A percentile compares a stretch with the other conserved stretches of the same genome.
phyloP scores from a whole-genome alignment of 1,139 yeast genomes.

The Yamadazyma sp. region DNA sequence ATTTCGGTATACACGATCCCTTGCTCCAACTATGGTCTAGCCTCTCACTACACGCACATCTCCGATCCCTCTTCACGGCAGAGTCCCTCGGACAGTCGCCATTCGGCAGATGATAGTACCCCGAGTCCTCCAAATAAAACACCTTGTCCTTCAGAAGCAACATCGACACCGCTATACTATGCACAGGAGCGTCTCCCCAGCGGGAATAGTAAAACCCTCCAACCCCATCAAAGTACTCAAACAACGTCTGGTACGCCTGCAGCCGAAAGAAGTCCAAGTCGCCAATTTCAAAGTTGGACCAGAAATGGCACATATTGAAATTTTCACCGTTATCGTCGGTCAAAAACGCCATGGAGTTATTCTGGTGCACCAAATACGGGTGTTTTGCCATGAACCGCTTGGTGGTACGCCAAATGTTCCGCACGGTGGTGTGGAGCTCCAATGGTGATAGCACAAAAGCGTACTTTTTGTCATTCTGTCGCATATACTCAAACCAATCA shows the following conservation, averaged over 20 bases:
- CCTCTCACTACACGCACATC: slow-evolving; percentile 25
- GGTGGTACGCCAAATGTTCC: slow-evolving; percentile 25
- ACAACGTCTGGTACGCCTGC: slow-evolving; percentile 23
- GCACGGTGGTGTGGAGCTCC: slow-evolving; percentile 34
- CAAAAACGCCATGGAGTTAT: slow-evolving; percentile 9
- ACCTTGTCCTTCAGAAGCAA: slow-evolving; percentile 24
- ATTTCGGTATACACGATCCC: slow-evolving; percentile 21
- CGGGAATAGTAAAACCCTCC: slow-evolving; percentile 43
- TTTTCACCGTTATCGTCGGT: slow-evolving; percentile 22
- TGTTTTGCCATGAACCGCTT: slow-evolving; percentile 11
- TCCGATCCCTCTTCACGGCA: slow-evolving; percentile 15
- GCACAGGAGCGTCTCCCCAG: slow-evolving; percentile 47
- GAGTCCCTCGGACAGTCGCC: slow-evolving; percentile 31
- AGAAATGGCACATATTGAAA: slow-evolving; percentile 40
- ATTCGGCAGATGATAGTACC: slow-evolving; percentile 38
- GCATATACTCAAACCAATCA: slow-evolving; percentile 60
- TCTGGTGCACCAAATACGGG: slow-evolving; percentile 10
- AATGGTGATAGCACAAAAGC: slow-evolving; percentile 31
- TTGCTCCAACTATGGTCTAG: slow-evolving; percentile 22
- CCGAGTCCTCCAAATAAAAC: slow-evolving; percentile 33
- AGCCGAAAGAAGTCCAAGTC: slow-evolving; percentile 25
- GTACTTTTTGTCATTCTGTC: slow-evolving; percentile 33
- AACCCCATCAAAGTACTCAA: slow-evolving; percentile 25
- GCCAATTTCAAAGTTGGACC: slow-evolving; percentile 42
- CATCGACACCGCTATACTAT: slow-evolving; percentile 29